Conservation (phyloP, 768 basidiomycete species). For the Tulasnella sp. region DNA sequence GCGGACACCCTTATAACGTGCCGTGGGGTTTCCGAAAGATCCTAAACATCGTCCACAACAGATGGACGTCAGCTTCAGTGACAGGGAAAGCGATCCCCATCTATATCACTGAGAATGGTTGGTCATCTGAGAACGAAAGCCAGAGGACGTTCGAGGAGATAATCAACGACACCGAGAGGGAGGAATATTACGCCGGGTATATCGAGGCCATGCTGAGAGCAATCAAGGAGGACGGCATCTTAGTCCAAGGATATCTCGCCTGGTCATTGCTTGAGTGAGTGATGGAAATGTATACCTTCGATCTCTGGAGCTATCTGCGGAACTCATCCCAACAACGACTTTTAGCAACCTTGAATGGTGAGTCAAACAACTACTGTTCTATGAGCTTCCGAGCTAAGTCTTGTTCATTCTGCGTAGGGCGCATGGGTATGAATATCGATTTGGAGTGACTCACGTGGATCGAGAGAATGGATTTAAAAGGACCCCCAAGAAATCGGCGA, state of each 20-base stretch:
- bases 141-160: neutral
- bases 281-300: too few species aligned
- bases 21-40: too few species aligned
- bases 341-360: conserved; percentile 16
- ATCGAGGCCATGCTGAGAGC: conserved; percentile 17
- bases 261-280: neutral
- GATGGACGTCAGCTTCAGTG: too few species aligned
- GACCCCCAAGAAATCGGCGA: conserved; percentile 15
- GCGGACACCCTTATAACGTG: too few species aligned
- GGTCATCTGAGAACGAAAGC: conserved; percentile 10
- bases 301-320: too few species aligned
- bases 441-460: conserved; percentile 20
- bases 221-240: conserved; percentile 18
- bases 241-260: conserved; percentile 15
- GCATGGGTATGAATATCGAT: conserved; percentile 13
- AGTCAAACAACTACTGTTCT: too few species aligned
- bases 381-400: too few species aligned
- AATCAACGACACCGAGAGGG: conserved; percentile 12
- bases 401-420: neutral
- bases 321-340: too few species aligned
- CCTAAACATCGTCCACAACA: too few species aligned
- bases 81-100: conserved; percentile 2
- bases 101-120: conserved; percentile 19
- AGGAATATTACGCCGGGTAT: conserved; percentile 17
- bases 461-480: conserved; percentile 17